These are phyloP conservation scores for Yamadazyma siamensis DNA, from an alignment of 1,139 yeast genomes.

Conservation along the genomic window DNA sequence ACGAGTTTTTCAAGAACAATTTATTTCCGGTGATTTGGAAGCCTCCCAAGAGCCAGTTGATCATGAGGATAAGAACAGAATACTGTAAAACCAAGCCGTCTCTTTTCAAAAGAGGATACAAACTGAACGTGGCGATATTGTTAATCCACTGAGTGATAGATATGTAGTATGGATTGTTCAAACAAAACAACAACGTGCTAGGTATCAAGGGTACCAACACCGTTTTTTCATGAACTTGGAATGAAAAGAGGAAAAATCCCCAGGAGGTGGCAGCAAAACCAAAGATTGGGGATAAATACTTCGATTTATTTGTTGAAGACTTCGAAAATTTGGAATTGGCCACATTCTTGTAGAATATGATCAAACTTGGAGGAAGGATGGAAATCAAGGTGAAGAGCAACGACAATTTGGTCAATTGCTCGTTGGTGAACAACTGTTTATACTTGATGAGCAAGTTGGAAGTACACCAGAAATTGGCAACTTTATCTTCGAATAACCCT, in stretches of 20 bases:
- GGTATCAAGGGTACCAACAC: constrained; percentile 88
- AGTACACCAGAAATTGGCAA: constrained; percentile 96
- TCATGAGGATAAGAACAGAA: constrained; percentile 52
- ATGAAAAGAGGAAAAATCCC: constrained; percentile 86
- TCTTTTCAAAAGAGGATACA: constrained; percentile 81
- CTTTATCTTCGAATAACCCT: constrained; percentile 97
- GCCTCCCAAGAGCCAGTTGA: constrained; percentile 84
- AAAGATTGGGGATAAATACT: constrained; percentile 40
- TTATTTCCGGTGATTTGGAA: constrained; percentile 19
- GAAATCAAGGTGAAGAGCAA: constrained; percentile 61
- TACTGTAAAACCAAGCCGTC: constrained; percentile 78
- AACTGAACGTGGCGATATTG: constrained; percentile 77
- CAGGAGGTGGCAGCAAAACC: constrained; percentile 82
- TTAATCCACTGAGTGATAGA: constrained; percentile 84
- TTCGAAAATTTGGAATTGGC: constrained; percentile 36
- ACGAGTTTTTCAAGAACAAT: constrained; percentile 35
- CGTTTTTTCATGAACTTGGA: constrained; percentile 94
- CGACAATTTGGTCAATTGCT: constrained; percentile 61
- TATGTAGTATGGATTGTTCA: constrained; percentile 55
- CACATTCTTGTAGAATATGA: constrained; percentile 51
- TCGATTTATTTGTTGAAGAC: constrained; percentile 16
- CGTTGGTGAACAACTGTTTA: constrained; percentile 49
- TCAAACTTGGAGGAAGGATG: constrained; percentile 61
- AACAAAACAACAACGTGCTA: constrained; percentile 62
- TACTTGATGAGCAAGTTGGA: constrained; percentile 75